Evolutionary conservation across 495 filamentous ascomycete genomes (phyloP), one percentile per base, ranked within the genome.

Genomic region (Aspergillus hancockii): DNA sequence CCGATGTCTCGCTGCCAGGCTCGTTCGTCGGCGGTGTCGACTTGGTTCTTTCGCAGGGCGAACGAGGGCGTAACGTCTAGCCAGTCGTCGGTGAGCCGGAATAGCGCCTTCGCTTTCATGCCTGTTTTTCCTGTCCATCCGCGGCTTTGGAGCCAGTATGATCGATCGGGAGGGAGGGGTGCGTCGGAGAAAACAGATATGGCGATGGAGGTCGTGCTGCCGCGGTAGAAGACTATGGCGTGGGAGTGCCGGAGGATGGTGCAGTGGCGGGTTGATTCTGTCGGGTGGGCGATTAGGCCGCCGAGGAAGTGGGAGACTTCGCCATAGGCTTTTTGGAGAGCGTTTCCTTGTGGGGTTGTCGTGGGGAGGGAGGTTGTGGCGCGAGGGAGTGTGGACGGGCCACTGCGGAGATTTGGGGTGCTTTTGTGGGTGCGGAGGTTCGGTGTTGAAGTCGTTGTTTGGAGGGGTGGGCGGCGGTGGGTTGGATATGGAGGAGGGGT

Each of bases 51-150:
- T 10, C 66, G 59, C 0, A 82, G 67, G n/a, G 76, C 71, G 8
- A 76, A 67, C 2, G 77, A 68, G 0, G 87, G 87, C 0, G 87
- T 88, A 4, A 89, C 85, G 55, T 89, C 77, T 1, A 89, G 64
- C 87, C 87, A 89, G 69, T 72, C 74, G 18, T 78, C 72, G 40
- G 79, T 81, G 0, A 79, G 69, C 18, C 80, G 79, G 16, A 88
- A 65, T 9, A 88, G 63, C 2, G 85, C 78, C 64, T 87, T 88
- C 31, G 84, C 71, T 23, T 79, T 77, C 86, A 89, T 88, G 21
- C 87, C 87, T 18, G 83, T 83, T 60, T 88, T 87, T 8, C 87
- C 87, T 0, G 82, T 82, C 78, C 81, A 89, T 18, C 87, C 87
- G 53, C 84, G 84, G 63, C 77, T 79, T 67, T 89, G 87, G 34